Evolutionary conservation across 805 yeast species (phyloP), one percentile per base, ranked within the genome.

Genomic region (Maudiozyma saulgeensis): DNA sequence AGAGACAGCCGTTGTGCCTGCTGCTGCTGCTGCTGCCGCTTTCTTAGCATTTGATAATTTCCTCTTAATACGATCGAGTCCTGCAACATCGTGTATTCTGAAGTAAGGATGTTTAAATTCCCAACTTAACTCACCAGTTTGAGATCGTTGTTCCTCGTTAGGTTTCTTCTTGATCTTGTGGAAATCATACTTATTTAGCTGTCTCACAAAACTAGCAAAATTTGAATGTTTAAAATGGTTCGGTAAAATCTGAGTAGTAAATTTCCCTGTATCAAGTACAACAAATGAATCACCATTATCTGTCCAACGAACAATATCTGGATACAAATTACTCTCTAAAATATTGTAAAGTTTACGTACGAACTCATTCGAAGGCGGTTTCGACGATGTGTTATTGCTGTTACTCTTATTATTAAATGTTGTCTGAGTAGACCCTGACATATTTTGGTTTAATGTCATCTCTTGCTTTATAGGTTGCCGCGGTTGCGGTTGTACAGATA

Each of bases 41-140:
- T 79, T 77, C 55, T 78, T 80, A 49, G 74, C 71, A 15, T 72
- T 68, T 4, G 93, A 85, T 0, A 83, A 83, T 63, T 90, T 90
- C 44, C 97, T 71, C 60, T 87, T 87, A 62, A 93, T 93, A 55
- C 86, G 84, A 46, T 90, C 96, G 38, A 95, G 73, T 11, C 87
- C 80, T n/a, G 80, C 84, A 48, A 79, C 75, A 61, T 87, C 87
- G 65, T 86, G 82, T 34, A 79, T 78, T 55, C 78, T 78, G 67
- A 93, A 93, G 55, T 81, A 87, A 0, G 96, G 95, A 66, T 93
- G 98, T 62, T 82, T 81, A 71, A 93, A 91, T 65, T 91, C 97
- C 97, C 98, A 91, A 19, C 90, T 81, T 65, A 83, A 80, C 49
- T 82, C 88, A 39, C 89, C 86, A 59, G 81, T 81, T 51, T 80